Base-by-base conservation (phyloP, 805 yeast genomes). In the Saccharomycopsis olivae region DNA sequence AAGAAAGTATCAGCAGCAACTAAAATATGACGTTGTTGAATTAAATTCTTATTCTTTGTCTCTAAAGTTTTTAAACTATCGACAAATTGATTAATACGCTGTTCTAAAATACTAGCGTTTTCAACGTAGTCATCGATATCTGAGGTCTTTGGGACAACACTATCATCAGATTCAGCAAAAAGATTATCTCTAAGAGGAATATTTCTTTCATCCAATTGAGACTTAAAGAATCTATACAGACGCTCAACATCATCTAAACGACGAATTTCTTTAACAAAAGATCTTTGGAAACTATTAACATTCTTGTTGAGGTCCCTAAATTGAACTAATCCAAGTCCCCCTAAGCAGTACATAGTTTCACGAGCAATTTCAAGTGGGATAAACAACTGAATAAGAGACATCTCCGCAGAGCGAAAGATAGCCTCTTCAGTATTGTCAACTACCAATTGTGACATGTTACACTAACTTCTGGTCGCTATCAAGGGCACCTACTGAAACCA, bases 21-120 rank as follows among this genome's bases (percentile, higher is more conserved):
- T 41, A 74, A 54, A 14, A 71, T 75, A 43, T 66, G 69, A 51
- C 78, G 75, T 46, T 69, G 67, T 56, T 81, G 86, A 43, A 71
- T 70, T 51, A 81, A 62, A 49, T 78, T 75, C 54, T 69, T 62
- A 57, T 76, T 74, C 49, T 68, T 69, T 20, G 61, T 56, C 42
- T 65, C 58, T 43, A 75, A 60, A 8, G 60, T 55, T 28, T 67
- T 69, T 15, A 69, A 59, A 3, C 75, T 62, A 19, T 60, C 69
- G 28, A 66, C 57, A 49, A 75, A 59, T 50, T 73, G 75, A 29
- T 55, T 51, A 9, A 73, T 61, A 47, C 80, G 59, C 34, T 70
- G 72, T 55, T 75, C 81, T 40, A 75, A 58, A 4, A 75, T 50
- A 43, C 68, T 66, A 3, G 75, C 75, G 48, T 68, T 70, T 36